phyloP scores from a whole-genome alignment of 495 filamentous ascomycete genomes.

The Platismatia glauca region DNA sequence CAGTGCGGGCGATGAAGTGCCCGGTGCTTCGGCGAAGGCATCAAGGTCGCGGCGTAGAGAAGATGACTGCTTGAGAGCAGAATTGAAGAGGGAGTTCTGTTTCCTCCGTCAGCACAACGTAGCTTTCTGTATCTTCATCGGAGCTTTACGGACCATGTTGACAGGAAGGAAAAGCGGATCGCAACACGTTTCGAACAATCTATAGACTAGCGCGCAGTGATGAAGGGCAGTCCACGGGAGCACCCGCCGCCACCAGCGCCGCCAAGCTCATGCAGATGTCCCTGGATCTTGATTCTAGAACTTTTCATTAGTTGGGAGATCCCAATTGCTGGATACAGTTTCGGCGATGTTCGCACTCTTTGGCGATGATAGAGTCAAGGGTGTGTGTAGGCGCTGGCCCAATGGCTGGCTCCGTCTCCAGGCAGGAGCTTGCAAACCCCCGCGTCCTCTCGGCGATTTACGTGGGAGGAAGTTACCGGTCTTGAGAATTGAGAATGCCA shows the following conservation, averaged over 20 bases:
- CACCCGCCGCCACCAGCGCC: background rate
- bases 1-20: constrained; percentile 53
- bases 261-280: background rate
- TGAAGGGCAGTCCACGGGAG: background rate
- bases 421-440: background rate
- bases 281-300: background rate
- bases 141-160: constrained; percentile 20
- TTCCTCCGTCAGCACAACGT: background rate
- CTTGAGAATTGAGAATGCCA: background rate
- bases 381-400: background rate
- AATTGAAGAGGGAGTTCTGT: constrained; percentile 90
- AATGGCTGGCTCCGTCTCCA: background rate
- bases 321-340: background rate
- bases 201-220: background rate
- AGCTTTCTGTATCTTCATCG: background rate
- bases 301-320: too few relatives aligned
- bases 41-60: constrained; percentile 79
- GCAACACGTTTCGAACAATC: background rate
- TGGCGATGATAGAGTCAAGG: background rate
- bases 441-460: background rate
- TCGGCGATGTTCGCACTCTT: background rate
- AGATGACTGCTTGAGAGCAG: constrained; percentile 85
- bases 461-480: background rate
- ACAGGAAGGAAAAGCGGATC: background rate
- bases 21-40: constrained; percentile 54